Evolutionary conservation across 192 early-diverging fungal species (phyloP).

Genomic region (Nowakowskiella sp.): DNA sequence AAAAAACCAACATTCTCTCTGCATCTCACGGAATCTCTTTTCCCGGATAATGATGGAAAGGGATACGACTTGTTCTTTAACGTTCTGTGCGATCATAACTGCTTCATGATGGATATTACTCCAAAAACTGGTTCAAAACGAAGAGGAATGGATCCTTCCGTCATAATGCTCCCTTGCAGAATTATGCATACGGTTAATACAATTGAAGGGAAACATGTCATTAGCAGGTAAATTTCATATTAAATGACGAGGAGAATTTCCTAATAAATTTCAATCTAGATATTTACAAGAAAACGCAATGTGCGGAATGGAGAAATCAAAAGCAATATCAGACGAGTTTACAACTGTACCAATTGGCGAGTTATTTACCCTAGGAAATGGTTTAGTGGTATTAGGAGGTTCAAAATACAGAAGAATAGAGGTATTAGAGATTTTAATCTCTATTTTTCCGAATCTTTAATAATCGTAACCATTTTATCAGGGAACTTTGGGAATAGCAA

Average conservation of each 20-base stretch:
- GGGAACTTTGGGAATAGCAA: slow-evolving; percentile 7
- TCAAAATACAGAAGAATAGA: slow-evolving; percentile 8
- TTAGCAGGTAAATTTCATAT: slow-evolving; percentile 17
- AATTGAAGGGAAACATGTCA: slow-evolving; percentile 14
- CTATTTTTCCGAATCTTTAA: too few relatives aligned
- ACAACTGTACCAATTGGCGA: slow-evolving; percentile 3
- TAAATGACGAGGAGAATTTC: too few relatives aligned
- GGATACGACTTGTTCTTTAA: too few relatives aligned
- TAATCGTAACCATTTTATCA: too few relatives aligned
- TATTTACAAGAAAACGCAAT: slow-evolving; percentile 8
- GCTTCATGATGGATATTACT: too few relatives aligned
- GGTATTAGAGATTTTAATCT: too few relatives aligned
- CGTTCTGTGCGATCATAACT: too few relatives aligned
- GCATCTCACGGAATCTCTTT: too few relatives aligned
- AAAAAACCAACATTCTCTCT: too few relatives aligned
- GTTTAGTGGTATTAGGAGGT: slow-evolving; percentile 12
- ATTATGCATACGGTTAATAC: slow-evolving; percentile 20
- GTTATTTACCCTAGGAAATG: slow-evolving; percentile 15
- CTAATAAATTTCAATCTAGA: not conserved
- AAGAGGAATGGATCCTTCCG: slow-evolving; percentile 7
- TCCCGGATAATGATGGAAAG: too few relatives aligned
- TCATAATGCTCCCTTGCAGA: slow-evolving; percentile 16
- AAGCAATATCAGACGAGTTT: slow-evolving; percentile 3
- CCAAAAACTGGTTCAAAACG: too few relatives aligned
- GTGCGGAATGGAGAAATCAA: slow-evolving; percentile 10